These are phyloP conservation scores for Garcia nutans DNA, from an alignment of 345 rosid species.

Conservation along the genomic window DNA sequence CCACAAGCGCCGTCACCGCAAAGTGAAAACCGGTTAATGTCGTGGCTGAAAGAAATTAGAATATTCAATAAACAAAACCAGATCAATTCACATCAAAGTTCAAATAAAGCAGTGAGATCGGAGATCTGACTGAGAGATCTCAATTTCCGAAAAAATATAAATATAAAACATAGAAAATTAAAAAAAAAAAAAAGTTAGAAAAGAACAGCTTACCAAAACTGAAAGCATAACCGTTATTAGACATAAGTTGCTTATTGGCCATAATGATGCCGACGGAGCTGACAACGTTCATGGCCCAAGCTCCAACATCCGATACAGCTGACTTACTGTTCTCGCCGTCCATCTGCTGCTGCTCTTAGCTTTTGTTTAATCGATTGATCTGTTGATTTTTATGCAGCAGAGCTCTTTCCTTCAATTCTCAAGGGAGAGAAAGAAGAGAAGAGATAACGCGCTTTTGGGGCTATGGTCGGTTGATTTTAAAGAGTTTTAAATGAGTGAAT, in stretches of 20 bases:
- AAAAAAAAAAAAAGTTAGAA: neutral
- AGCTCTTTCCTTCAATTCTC: neutral
- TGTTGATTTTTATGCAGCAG: neutral
- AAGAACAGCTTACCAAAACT: conserved; percentile 52
- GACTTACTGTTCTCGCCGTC: conserved; percentile 65
- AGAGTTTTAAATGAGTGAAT: no score
- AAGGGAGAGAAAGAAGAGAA: neutral
- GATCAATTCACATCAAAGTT: neutral
- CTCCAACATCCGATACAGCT: conserved; percentile 80
- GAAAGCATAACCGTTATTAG: conserved; percentile 70
- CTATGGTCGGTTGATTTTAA: neutral
- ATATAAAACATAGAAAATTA: neutral
- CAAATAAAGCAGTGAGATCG: neutral
- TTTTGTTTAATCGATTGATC: no score
- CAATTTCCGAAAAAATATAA: neutral
- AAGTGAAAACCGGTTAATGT: conserved; percentile 94
- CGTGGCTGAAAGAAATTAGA: conserved; percentile 51
- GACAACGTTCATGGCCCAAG: conserved; percentile 89
- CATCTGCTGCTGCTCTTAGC: conserved; percentile 13
- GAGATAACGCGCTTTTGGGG: neutral
- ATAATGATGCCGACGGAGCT: conserved; percentile 95
- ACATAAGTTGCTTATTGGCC: conserved; percentile 98
- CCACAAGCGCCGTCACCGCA: conserved; percentile 77
- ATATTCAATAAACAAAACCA: neutral
- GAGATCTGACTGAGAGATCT: conserved; percentile 6